Evolutionary conservation across 2,329 filamentous ascomycete genomes (phyloP).

Genomic region (Exserohilum rostratum): DNA sequence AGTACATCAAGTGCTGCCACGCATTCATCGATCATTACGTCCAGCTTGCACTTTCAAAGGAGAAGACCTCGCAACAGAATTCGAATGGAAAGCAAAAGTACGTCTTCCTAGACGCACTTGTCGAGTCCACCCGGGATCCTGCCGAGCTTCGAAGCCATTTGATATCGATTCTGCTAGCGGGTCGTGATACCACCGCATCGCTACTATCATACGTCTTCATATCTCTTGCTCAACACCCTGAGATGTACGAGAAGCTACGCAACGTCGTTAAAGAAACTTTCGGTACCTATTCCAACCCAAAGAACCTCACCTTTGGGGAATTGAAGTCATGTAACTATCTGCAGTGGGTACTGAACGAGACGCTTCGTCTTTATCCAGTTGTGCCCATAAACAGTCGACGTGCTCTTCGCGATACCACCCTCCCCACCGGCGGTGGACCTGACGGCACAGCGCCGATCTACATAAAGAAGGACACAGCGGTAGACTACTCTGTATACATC

Average conservation of each 20-base stretch:
- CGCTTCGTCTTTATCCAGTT: conserved; percentile 42
- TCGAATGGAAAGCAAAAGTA: conserved; percentile 54
- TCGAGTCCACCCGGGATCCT: conserved; percentile 70
- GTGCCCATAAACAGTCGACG: conserved; percentile 41
- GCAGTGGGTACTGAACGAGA: conserved; percentile 43
- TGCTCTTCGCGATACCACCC: conserved; percentile 40
- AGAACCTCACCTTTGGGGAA: conserved; percentile 49
- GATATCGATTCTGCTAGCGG: conserved; percentile 79
- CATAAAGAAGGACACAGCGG: conserved; percentile 36
- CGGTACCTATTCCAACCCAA: conserved; percentile 48
- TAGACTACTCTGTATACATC: conserved; percentile 38
- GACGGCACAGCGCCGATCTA: conserved; percentile 43
- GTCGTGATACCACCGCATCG: conserved; percentile 82
- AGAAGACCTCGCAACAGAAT: conserved; percentile 20
- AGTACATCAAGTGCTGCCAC: conserved; percentile 36
- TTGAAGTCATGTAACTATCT: conserved; percentile 44
- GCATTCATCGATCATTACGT: conserved; percentile 37
- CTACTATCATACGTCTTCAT: conserved; percentile 76
- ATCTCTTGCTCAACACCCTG: conserved; percentile 46
- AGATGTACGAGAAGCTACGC: conserved; percentile 44
- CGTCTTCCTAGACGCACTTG: conserved; percentile 84
- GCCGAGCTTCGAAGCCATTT: conserved; percentile 81
- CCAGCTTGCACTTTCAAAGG: conserved; percentile 26
- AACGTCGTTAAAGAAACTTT: conserved; percentile 47
- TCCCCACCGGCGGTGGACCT: conserved; percentile 45